Evolutionary conservation across 352 stramenopile species (phyloP).

Genomic region (Elongisporangium senticosum): DNA sequence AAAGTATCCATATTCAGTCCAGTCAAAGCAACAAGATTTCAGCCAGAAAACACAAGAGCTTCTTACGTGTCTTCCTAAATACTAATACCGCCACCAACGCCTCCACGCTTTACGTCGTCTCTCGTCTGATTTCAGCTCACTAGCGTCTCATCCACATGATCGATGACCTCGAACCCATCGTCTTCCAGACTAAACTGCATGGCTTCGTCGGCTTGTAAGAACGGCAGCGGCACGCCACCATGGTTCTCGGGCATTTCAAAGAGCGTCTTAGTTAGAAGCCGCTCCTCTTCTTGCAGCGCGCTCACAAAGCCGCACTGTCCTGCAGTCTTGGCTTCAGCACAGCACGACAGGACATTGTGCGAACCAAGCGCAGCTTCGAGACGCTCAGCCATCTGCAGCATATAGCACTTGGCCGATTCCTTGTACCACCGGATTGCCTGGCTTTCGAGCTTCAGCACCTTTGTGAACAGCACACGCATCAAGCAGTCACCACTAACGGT

Average conservation of each 20-base stretch:
- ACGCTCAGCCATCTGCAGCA: slow-evolving; percentile 52
- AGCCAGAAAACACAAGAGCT: background rate
- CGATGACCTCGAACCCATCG: slow-evolving; percentile 76
- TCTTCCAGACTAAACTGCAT: slow-evolving; percentile 77
- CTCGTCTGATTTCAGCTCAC: background rate
- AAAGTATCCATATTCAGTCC: too few relatives aligned
- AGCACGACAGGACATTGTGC: slow-evolving; percentile 49
- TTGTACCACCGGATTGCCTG: slow-evolving; percentile 76
- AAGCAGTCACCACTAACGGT: slow-evolving; percentile 29
- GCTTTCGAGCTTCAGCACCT: slow-evolving; percentile 59
- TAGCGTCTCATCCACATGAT: slow-evolving; percentile 6
- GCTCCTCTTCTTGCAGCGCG: slow-evolving; percentile 42
- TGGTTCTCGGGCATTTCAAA: slow-evolving; percentile 73
- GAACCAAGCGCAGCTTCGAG: slow-evolving; percentile 32
- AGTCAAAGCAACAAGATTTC: too few relatives aligned
- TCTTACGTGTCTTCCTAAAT: background rate
- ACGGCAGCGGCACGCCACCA: slow-evolving; percentile 59
- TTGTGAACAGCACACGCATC: slow-evolving; percentile 47
- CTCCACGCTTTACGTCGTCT: background rate
- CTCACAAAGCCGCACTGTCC: slow-evolving; percentile 40
- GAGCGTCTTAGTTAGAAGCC: slow-evolving; percentile 39
- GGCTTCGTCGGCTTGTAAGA: slow-evolving; percentile 63
- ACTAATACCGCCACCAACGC: background rate
- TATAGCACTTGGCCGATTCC: slow-evolving; percentile 51
- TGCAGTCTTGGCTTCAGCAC: slow-evolving; percentile 7